A percentile compares a stretch with the other conserved stretches of the same genome.
These are phyloP conservation scores for Niebla homalea DNA, from an alignment of 495 filamentous ascomycete species.

Conservation along the genomic window DNA sequence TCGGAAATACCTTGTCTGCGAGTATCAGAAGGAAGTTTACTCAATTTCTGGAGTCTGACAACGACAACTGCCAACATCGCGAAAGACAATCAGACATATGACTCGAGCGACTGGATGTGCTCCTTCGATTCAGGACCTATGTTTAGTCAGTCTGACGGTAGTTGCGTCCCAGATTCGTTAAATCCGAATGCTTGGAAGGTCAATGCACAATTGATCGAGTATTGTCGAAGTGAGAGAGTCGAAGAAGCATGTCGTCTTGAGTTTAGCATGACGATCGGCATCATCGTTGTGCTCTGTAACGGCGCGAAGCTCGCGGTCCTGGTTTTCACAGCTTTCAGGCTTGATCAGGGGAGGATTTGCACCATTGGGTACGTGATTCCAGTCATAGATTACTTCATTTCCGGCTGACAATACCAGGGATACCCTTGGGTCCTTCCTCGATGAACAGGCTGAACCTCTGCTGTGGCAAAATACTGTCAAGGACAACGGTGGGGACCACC, in stretches of 20 bases:
- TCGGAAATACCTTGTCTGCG: not conserved
- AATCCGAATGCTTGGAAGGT: too few species aligned
- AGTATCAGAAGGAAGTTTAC: too few species aligned
- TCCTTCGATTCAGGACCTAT: not conserved
- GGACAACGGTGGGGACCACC: too few species aligned
- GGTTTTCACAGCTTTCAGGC: slow-evolving; percentile 17
- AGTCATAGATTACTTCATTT: not conserved
- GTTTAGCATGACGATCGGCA: slow-evolving; percentile 27
- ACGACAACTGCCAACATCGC: too few species aligned
- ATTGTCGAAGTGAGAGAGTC: slow-evolving; percentile 29
- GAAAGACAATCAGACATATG: too few species aligned
- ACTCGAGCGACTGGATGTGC: too few species aligned
- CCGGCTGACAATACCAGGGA: too few species aligned
- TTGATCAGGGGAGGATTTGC: slow-evolving; percentile 25
- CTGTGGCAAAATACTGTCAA: too few species aligned
- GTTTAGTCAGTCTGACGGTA: too few species aligned
- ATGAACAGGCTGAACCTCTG: too few species aligned
- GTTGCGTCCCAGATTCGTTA: not conserved
- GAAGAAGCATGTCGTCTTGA: slow-evolving; percentile 30
- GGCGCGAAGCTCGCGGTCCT: slow-evolving; percentile 28
- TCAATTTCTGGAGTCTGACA: too few species aligned
- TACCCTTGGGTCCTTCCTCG: too few species aligned
- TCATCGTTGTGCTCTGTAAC: slow-evolving; percentile 29
- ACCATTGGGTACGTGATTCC: slow-evolving; percentile 22
- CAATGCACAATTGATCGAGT: slow-evolving; percentile 12